These are phyloP conservation scores for Candida patagonica DNA, from an alignment of 805 yeast genomes.

Conservation along the genomic window DNA sequence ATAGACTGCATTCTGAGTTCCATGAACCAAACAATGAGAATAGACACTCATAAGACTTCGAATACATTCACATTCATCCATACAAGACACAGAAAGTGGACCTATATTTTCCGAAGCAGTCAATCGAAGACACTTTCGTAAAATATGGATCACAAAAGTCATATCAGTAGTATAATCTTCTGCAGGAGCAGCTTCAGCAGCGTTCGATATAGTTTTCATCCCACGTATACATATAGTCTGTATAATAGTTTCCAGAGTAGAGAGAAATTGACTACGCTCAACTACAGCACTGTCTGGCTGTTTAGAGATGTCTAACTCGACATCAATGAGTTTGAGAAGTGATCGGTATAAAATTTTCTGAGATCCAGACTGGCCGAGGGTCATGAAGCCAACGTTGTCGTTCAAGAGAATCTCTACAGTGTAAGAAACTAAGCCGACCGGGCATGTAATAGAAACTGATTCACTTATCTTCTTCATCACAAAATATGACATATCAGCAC, in stretches of 20 bases:
- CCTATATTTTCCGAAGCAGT: constrained; percentile 15
- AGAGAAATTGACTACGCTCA: constrained; percentile 13
- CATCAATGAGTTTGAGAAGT: constrained; percentile 19
- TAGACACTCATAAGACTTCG: constrained; percentile 55
- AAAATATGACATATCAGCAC: constrained; percentile 55
- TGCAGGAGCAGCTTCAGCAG: constrained; percentile 46
- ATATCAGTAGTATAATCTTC: constrained; percentile 55
- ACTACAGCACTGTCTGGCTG: neutral
- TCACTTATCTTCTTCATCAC: neutral
- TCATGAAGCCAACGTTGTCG: constrained; percentile 29
- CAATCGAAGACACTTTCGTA: constrained; percentile 43
- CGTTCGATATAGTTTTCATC: constrained; percentile 46
- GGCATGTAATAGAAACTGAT: neutral
- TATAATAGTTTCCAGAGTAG: constrained; percentile 36
- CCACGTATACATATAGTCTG: constrained; percentile 59
- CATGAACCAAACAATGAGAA: constrained; percentile 55
- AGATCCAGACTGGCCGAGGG: constrained; percentile 28
- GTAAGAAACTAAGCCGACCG: neutral
- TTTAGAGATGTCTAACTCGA: constrained; percentile 14
- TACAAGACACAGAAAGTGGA: constrained; percentile 39
- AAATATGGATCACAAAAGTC: constrained; percentile 50
- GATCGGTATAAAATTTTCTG: constrained; percentile 18
- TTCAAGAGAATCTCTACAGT: constrained; percentile 21
- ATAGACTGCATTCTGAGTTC: constrained; percentile 45
- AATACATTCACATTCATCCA: constrained; percentile 52